Percentiles rank a stretch among this genome's conserved stretches.
phyloP scores from a whole-genome alignment of 495 filamentous ascomycete genomes.

The Trichoderma orchidacearum region DNA sequence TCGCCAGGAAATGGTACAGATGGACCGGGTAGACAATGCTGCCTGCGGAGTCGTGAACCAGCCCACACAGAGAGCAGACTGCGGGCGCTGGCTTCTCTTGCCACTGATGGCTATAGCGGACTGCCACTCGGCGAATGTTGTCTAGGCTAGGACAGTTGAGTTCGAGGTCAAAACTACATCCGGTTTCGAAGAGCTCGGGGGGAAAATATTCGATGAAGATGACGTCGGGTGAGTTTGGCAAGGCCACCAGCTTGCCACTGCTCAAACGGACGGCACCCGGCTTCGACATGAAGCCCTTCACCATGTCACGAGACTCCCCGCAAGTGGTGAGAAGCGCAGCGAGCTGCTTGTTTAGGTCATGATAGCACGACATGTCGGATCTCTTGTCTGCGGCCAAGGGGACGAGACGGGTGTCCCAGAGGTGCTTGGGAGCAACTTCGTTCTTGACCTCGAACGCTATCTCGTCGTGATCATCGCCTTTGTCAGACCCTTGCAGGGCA shows the following conservation, averaged over 20 bases:
- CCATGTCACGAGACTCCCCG: slow-evolving; percentile 8
- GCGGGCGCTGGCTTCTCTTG: slow-evolving; percentile 7
- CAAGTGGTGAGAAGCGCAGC: slow-evolving; percentile 9
- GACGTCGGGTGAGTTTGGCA: slow-evolving; percentile 10
- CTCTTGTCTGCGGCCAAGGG: slow-evolving; percentile 9
- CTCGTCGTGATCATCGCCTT: background rate
- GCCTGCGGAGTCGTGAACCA: slow-evolving; percentile 3
- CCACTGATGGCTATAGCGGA: slow-evolving; percentile 18
- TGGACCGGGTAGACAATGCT: slow-evolving; percentile 10
- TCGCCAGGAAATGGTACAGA: slow-evolving; percentile 15
- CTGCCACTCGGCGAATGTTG: slow-evolving; percentile 13
- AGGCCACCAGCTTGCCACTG: slow-evolving; percentile 11
- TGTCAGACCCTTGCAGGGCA: background rate
- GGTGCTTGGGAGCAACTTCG: background rate
- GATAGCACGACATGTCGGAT: slow-evolving; percentile 4
- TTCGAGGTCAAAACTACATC: slow-evolving; percentile 9
- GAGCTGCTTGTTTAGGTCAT: slow-evolving; percentile 14
- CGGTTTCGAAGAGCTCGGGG: slow-evolving; percentile 4
- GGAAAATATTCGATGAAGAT: slow-evolving; percentile 17
- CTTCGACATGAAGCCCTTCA: slow-evolving; percentile 7
- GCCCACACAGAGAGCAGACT: slow-evolving; percentile 14
- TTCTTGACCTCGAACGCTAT: slow-evolving; percentile 1
- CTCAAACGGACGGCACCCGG: slow-evolving; percentile 11
- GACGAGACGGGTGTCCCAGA: slow-evolving; percentile 9
- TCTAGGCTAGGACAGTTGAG: slow-evolving; percentile 9